Evolutionary conservation across 83 land plant species (phyloP).

Genomic region (Diphasiastrum complanatum): DNA sequence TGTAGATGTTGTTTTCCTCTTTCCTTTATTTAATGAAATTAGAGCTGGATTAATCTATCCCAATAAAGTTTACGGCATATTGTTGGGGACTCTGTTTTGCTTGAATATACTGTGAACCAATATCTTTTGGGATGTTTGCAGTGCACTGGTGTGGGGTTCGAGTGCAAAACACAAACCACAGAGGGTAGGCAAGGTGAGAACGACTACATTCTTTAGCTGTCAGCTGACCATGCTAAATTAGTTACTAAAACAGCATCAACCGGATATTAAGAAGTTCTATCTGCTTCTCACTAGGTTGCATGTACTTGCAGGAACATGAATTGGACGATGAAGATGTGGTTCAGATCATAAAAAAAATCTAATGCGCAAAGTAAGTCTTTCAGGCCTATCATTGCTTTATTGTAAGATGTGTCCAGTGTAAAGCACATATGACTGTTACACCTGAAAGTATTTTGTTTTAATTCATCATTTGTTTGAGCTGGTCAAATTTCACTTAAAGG

Average conservation of each 20-base stretch:
- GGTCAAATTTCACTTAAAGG: too few relatives aligned
- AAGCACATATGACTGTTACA: too few relatives aligned
- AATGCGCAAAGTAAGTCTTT: constrained; percentile 13
- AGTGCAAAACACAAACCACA: constrained; percentile 99
- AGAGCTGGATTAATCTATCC: too few relatives aligned
- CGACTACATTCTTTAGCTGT: background rate
- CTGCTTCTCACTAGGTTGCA: background rate
- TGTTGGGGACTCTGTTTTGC: too few relatives aligned
- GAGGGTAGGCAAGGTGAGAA: constrained; percentile 84
- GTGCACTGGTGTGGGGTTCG: constrained; percentile 98
- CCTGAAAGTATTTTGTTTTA: too few relatives aligned
- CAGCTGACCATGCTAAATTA: background rate
- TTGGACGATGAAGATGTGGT: constrained; percentile 86
- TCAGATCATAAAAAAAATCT: constrained; percentile 76
- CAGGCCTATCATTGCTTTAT: too few relatives aligned
- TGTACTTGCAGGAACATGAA: constrained; percentile 46
- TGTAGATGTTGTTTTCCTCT: too few relatives aligned
- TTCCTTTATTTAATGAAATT: too few relatives aligned
- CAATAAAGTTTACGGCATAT: too few relatives aligned
- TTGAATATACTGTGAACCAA: background rate
- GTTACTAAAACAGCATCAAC: background rate
- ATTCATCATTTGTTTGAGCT: too few relatives aligned
- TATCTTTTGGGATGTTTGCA: constrained; percentile 22
- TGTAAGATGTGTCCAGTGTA: too few relatives aligned
- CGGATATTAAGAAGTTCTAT: background rate